Evolutionary conservation across 2,329 filamentous ascomycete genomes (phyloP), one percentile per base, ranked within the genome.

Genomic region (Akanthomyces muscarius): DNA sequence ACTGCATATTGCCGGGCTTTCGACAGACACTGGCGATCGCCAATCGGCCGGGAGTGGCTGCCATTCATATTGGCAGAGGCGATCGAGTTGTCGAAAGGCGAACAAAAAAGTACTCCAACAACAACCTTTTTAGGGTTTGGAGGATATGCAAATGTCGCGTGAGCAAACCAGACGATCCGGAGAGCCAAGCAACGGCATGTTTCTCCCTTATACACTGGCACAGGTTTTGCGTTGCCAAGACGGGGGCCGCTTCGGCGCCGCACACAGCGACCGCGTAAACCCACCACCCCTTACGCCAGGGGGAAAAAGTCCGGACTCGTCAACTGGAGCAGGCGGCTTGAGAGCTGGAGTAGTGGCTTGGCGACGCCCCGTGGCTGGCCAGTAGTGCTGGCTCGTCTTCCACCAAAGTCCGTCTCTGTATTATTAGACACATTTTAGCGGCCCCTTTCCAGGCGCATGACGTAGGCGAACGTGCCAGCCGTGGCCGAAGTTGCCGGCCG

Each of bases 321-420:
- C 16, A 5, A 23, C 41, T 56, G 47, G 45, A 59, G 30, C 16
- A 41, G 25, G 18, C 36, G 58, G 58, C 58, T 53, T 36, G 58
- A 59, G 47, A 59, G 56, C 33, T 51, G 58, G 47, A 53, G 58
- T 61, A 36, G 58, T 21, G 59, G 25, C 59, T 61, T 61, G 59
- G 50, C 50, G 50, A 5, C n/a, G 59, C 59, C 50, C 58, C 25
- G n/a, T 36, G 25, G 18, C 58, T 33, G 48, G 59, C 59, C 59
- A 61, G 50, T 54, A 8, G 14, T 14, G n/a, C 50, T 14, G 8
- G 41, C 18, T n/a, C 10, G 10, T 54, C 48, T 36, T 16, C 16
- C 42, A 54, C 13, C 47, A 60, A 61, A 52, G 23, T n/a, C 48
- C 38, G 38, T 13, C 41, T 38, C 36, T 23, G 16, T 50, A 28